Evolutionary conservation across 2,329 filamentous ascomycete species (phyloP).

Genomic region (Monosporascus sp.): DNA sequence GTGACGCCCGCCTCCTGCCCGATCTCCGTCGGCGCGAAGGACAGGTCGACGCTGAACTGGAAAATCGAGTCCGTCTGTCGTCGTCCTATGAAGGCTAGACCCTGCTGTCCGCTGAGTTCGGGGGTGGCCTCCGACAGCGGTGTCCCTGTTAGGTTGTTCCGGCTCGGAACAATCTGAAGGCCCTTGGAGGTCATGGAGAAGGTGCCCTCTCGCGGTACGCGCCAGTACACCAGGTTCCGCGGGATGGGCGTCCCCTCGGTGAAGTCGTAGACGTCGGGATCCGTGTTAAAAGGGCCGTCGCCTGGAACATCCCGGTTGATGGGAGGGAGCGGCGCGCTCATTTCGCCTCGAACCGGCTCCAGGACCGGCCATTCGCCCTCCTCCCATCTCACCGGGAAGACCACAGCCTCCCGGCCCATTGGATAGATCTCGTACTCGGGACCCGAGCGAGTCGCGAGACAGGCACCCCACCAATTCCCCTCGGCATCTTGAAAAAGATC

Average conservation of each 20-base stretch:
- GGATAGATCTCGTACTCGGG: slow-evolving; percentile 38
- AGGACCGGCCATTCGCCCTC: slow-evolving; percentile 43
- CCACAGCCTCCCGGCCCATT: slow-evolving; percentile 50
- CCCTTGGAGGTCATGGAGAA: slow-evolving; percentile 17
- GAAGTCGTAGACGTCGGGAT: slow-evolving; percentile 18
- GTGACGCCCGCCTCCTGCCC: slow-evolving; percentile 29
- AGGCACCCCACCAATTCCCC: slow-evolving; percentile 49
- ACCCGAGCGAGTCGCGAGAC: slow-evolving; percentile 40
- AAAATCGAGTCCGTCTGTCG: slow-evolving; percentile 29
- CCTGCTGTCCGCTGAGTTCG: slow-evolving; percentile 17
- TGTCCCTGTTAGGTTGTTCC: slow-evolving; percentile 23
- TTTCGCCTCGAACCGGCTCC: slow-evolving; percentile 35
- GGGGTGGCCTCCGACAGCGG: slow-evolving; percentile 8
- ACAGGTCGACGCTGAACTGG: slow-evolving; percentile 25
- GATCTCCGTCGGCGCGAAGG: slow-evolving; percentile 16
- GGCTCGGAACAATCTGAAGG: slow-evolving; percentile 21
- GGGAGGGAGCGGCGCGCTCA: slow-evolving; percentile 37
- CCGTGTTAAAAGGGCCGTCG: slow-evolving; percentile 17
- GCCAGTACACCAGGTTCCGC: slow-evolving; percentile 27
- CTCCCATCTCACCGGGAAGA: slow-evolving; percentile 38
- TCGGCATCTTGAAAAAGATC: slow-evolving; percentile 38
- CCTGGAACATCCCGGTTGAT: slow-evolving; percentile 29
- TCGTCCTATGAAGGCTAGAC: slow-evolving; percentile 26
- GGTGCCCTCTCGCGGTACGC: slow-evolving; percentile 20
- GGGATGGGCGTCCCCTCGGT: slow-evolving; percentile 16